A percentile compares a stretch with the other conserved stretches of the same genome.
Conservation (phyloP, 805 yeast species). For the Starmerella bombi region DNA sequence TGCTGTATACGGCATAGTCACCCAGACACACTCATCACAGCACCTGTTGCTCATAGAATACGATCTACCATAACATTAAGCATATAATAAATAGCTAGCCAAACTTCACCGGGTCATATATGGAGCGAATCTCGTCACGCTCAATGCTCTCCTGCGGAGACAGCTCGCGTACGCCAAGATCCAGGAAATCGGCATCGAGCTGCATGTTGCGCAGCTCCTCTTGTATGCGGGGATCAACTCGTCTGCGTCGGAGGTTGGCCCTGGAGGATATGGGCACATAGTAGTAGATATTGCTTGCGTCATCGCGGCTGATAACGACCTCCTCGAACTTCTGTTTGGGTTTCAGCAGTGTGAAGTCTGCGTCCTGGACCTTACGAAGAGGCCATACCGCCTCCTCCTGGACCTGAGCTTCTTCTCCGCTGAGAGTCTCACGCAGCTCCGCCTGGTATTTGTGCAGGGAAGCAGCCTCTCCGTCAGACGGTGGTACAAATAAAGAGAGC, state of each 20-base stretch:
- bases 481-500: conserved; percentile 54
- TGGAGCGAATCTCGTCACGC: conserved; percentile 56
- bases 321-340: conserved; percentile 42
- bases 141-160: conserved; percentile 52
- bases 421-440: conserved; percentile 31
- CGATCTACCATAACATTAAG: too few species aligned
- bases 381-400: conserved; percentile 31
- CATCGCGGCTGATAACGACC: conserved; percentile 48
- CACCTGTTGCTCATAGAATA: too few species aligned
- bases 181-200: conserved; percentile 47
- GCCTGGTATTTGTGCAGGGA: conserved; percentile 33
- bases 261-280: conserved; percentile 70
- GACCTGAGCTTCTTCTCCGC: conserved; percentile 18
- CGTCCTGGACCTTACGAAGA: conserved; percentile 60
- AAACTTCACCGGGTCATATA: conserved; percentile 67
- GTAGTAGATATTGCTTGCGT: conserved; percentile 43
- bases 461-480: conserved; percentile 31
- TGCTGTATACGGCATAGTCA: too few species aligned
- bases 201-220: conserved; percentile 38
- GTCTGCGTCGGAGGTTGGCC: conserved; percentile 71
- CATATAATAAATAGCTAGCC: conserved; percentile 8
- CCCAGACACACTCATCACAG: too few species aligned
- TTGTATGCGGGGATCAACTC: conserved; percentile 44
- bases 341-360: conserved; percentile 39
- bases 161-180: conserved; percentile 55